These are phyloP conservation scores for Malus asiatica DNA, from an alignment of 306 rosid genomes.

Conservation along the genomic window DNA sequence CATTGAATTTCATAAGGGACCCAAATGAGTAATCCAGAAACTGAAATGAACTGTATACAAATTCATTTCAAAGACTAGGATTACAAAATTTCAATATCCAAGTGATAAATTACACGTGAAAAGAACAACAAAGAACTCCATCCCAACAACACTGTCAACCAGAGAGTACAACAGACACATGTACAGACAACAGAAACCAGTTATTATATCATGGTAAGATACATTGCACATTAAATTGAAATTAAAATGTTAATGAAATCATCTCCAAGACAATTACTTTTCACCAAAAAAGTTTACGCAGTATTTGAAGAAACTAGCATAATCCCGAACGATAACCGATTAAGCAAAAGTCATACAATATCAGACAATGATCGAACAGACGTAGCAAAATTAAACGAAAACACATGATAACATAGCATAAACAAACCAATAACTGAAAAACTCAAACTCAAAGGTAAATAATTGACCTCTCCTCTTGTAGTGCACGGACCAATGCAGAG, in stretches of 20 bases:
- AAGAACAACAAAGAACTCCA: neutral
- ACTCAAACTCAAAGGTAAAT: neutral
- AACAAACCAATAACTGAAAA: neutral
- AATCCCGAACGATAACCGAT: neutral
- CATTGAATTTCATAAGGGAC: slow-evolving; percentile 8
- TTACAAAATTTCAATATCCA: neutral
- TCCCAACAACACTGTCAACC: neutral
- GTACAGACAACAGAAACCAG: neutral
- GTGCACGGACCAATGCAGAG: slow-evolving; percentile 98
- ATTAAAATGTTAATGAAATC: neutral
- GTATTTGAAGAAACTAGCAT: neutral
- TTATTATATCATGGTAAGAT: neutral
- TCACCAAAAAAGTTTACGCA: neutral
- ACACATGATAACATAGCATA: neutral
- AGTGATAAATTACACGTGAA: neutral
- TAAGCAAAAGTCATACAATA: neutral
- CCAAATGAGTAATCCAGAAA: neutral
- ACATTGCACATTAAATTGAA: neutral
- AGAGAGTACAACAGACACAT: neutral
- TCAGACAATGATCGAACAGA: neutral
- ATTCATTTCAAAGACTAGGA: neutral
- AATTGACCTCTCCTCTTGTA: slow-evolving; percentile 83
- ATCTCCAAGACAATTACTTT: neutral
- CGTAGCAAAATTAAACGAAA: neutral
- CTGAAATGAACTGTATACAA: neutral